Base-by-base conservation (phyloP, 116 monocot species). In the Cymodocea nodosa region DNA sequence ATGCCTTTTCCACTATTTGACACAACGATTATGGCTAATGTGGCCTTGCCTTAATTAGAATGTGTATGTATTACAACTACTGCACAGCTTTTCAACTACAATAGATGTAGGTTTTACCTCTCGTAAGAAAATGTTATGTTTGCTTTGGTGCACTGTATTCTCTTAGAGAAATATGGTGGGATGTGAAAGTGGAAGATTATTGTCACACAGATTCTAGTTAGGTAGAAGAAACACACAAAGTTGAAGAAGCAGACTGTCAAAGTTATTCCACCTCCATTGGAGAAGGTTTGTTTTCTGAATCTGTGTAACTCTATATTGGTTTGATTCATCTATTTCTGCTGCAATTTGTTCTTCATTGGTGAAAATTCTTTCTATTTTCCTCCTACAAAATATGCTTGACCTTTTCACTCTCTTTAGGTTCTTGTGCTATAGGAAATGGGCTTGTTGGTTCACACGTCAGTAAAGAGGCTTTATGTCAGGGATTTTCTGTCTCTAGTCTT, bases 361-460 rank as follows among this genome's bases (percentile, higher is more conserved):
- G 30, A n/a, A 34, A 61, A 61, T 64, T 14, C 1, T 50, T 23
- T 12, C 35, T 39, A 24, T n/a, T 14, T 54, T 53, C 11, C 13
- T 24, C 22, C 37, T 44, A n/a, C 15, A 48, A 59, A 58, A 58
- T 20, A 40, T 23, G 20, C 12, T 59, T 50, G 50, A 22, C 30
- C 50, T 60, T 25, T 15, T 57, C 68, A 37, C 54, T 22, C 20
- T 13, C 55, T 77, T 14, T 71, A 90, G 97, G 68, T 91, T 15
- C 89, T 98, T 62, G 86, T 98, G 14, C 70, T 98, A 66, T 91
- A 73, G 97, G 97, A 51, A 98, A 87, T 77, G 97, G 97, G 56
- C 89, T 86, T 76, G 97, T 98, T 71, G 97, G 97, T 50, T 91
- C 97, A 35, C 92, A 98, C 63, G 71, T 98, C 69, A 91, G 92